Base-by-base conservation (phyloP, 768 basidiomycete species). In the Tricholoma bakamatsutake region DNA sequence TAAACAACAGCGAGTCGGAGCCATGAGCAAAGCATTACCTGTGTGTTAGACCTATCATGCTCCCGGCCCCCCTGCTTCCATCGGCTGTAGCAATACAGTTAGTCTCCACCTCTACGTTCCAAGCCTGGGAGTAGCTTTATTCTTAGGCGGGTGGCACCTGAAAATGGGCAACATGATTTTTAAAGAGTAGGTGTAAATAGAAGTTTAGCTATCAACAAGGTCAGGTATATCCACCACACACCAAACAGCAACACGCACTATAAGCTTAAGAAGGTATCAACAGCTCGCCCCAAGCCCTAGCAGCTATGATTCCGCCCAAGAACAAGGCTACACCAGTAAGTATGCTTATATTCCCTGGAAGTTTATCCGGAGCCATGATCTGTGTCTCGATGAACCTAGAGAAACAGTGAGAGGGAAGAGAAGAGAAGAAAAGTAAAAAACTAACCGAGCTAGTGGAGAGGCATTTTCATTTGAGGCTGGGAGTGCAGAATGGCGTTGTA, bases 281-380 rank as follows among this genome's bases (percentile, higher is more conserved):
- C 42, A 88, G 66, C 40, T 87, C 88, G 10, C 91, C 91, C 80
- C 87, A 96, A 40, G 81, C 81, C 67, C 89, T 83, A 13, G 85
- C 82, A 12, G 75, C 82, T 43, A 84, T 68, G 55, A 93, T 83
- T 3, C 88, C 88, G 28, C 81, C 87, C 24, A 82, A 70, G 62
- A 92, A 93, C 57, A 90, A 70, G 5, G 77, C 74, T 6, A 85
- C 71, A 17, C 85, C 85, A 7, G 84, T 81, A 45, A 84, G 62
- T 58, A 91, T 80, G 64, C 78, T 88, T 64, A 90, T 62, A 66
- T 92, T 93, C 56, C 90, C 90, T 11, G 78, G 73, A 13, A 86
- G 62, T 68, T 91, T 90, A 60, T 91, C 88, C 9, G 85, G 85
- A 49, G 87, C 79, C 55, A 79, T 79, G 21, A 91, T 74, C 72